phyloP scores from a whole-genome alignment of 2,329 filamentous ascomycete species.

The Chaetothyriales sp. region DNA sequence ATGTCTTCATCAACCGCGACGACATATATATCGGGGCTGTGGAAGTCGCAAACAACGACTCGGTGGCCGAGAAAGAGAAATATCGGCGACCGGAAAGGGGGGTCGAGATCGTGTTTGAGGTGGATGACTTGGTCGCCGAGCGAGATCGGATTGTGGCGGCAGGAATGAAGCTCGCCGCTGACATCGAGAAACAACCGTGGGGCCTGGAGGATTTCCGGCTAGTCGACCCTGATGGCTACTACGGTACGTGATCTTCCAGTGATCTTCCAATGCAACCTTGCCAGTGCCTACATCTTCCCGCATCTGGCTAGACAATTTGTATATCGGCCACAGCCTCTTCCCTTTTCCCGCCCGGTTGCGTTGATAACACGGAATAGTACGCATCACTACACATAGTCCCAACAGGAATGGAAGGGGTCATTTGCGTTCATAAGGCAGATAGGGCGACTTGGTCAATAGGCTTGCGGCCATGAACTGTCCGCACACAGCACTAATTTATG shows the following conservation, averaged over 20 bases:
- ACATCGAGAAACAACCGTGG: constrained; percentile 9
- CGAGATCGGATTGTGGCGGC: constrained; percentile 7
- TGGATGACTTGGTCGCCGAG: constrained; percentile 11
- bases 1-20: constrained; percentile 10
- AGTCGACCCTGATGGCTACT: constrained; percentile 12
- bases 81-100: constrained; percentile 6
- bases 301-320: neutral
- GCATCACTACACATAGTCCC: neutral
- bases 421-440: no score
- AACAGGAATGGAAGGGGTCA: neutral
- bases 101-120: constrained; percentile 12
- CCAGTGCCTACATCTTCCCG: no score
- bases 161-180: constrained; percentile 6
- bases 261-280: neutral
- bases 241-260: neutral
- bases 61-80: constrained; percentile 4
- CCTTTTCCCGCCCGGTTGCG: neutral
- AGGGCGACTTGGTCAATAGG: neutral
- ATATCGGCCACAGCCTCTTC: neutral
- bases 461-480: no score
- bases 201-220: constrained; percentile 11
- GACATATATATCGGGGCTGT: constrained; percentile 11
- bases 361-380: neutral
- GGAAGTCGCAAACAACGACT: constrained; percentile 3
- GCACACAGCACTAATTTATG: neutral